Evolutionary conservation across 225 moss, liverwort and hornwort species (phyloP).

Genomic region (Marchantia polymorpha): DNA sequence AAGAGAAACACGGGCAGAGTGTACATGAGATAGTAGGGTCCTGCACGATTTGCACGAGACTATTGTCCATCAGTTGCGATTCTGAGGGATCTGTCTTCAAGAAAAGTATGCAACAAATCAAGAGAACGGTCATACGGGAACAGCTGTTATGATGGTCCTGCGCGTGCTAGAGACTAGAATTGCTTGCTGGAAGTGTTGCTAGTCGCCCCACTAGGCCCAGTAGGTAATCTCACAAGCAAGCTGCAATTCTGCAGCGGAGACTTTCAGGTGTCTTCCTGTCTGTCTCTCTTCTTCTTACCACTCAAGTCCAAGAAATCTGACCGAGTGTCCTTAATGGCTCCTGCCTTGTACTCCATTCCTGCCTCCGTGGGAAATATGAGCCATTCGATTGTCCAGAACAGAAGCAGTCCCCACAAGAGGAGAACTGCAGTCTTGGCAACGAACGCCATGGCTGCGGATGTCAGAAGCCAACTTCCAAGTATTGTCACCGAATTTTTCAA

Average conservation of each 20-base stretch:
- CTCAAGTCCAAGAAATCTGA: conserved; percentile 44
- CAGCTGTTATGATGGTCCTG: no score
- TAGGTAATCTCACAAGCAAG: not conserved
- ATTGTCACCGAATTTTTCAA: not conserved
- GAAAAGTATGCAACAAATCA: not conserved
- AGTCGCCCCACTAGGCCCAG: no score
- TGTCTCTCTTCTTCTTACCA: conserved; percentile 19
- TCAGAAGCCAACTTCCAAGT: not conserved
- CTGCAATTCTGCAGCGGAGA: not conserved
- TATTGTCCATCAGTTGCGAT: not conserved
- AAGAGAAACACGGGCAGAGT: conserved; percentile 54
- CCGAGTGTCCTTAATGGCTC: conserved; percentile 32
- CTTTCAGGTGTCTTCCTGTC: not conserved
- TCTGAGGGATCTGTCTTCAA: not conserved
- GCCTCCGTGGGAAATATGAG: conserved; percentile 48
- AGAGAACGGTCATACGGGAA: not conserved
- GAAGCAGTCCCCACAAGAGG: conserved; percentile 54
- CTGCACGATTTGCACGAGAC: not conserved
- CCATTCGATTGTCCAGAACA: conserved; percentile 61
- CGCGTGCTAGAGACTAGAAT: no score
- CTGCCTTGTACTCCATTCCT: conserved; percentile 37
- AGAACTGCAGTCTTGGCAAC: conserved; percentile 33
- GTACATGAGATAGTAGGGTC: conserved; percentile 41
- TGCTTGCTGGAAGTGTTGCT: no score
- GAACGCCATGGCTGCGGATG: conserved; percentile 2